Evolutionary conservation across 495 filamentous ascomycete species (phyloP).

Genomic region (Staphylotrichum longicolle): DNA sequence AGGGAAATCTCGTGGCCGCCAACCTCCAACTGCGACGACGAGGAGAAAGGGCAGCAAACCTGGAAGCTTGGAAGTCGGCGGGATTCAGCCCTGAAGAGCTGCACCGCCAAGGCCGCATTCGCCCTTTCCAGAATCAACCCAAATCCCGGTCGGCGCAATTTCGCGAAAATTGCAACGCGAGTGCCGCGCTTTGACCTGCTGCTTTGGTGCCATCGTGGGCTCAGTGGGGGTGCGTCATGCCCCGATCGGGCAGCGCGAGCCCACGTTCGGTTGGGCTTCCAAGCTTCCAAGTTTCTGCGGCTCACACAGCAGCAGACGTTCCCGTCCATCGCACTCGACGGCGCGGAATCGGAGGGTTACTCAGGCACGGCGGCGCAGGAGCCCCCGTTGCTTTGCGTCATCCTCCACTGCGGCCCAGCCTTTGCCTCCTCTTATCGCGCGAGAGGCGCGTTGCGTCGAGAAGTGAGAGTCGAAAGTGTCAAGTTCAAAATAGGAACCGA

Average conservation of each 20-base stretch:
- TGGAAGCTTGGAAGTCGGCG: conserved; percentile 1
- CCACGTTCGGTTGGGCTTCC: too few species aligned
- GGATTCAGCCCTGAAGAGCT: conserved; percentile 4
- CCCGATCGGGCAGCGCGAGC: conserved; percentile 3
- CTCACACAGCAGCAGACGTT: too few species aligned
- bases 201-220: conserved; percentile 15
- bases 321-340: too few species aligned
- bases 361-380: too few species aligned
- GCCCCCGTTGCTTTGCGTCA: too few species aligned
- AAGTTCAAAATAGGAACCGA: too few species aligned
- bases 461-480: too few species aligned
- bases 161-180: conserved; percentile 30
- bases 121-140: conserved; percentile 22
- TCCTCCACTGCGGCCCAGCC: too few species aligned
- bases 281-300: too few species aligned
- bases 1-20: conserved; percentile 4
- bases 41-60: not conserved
- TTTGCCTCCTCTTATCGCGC: too few species aligned
- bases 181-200: conserved; percentile 27
- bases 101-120: conserved; percentile 15
- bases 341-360: too few species aligned
- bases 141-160: conserved; percentile 30
- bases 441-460: too few species aligned
- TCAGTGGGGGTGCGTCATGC: not conserved
- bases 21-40: not conserved